These are phyloP conservation scores for Diaporthe humulicola DNA, from an alignment of 2,329 filamentous ascomycete genomes.

Conservation along the genomic window DNA sequence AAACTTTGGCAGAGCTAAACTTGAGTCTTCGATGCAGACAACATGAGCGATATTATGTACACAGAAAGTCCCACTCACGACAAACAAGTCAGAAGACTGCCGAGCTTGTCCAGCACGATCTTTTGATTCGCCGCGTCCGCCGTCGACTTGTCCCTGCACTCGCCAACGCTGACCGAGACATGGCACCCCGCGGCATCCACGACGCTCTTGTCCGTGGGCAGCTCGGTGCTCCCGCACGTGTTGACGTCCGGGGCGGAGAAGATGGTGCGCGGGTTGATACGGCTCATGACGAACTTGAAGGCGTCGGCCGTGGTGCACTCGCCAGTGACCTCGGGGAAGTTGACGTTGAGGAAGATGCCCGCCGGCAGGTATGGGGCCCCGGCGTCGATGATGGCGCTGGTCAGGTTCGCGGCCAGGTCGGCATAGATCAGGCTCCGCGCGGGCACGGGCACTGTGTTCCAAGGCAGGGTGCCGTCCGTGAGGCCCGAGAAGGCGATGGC, in stretches of 20 bases:
- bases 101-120: constrained; percentile 64
- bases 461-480: constrained; percentile 63
- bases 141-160: constrained; percentile 72
- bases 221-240: constrained; percentile 65
- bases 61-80: neutral
- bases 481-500: constrained; percentile 77
- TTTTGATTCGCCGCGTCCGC: constrained; percentile 64
- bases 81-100: constrained; percentile 40
- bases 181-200: constrained; percentile 66
- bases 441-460: constrained; percentile 66
- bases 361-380: constrained; percentile 74
- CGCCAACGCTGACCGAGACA: constrained; percentile 73
- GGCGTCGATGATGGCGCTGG: constrained; percentile 64
- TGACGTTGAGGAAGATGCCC: constrained; percentile 76
- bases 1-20: neutral
- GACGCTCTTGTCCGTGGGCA: constrained; percentile 72
- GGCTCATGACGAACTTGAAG: constrained; percentile 74
- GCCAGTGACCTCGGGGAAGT: constrained; percentile 69
- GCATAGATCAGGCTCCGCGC: constrained; percentile 72
- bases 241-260: constrained; percentile 67
- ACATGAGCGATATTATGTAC: neutral
- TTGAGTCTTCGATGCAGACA: neutral
- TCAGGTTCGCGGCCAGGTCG: constrained; percentile 71
- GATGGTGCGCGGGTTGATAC: constrained; percentile 68
- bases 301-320: constrained; percentile 64